These are phyloP conservation scores for Xerocomus potaroensis DNA, from an alignment of 768 basidiomycete species.

Conservation along the genomic window DNA sequence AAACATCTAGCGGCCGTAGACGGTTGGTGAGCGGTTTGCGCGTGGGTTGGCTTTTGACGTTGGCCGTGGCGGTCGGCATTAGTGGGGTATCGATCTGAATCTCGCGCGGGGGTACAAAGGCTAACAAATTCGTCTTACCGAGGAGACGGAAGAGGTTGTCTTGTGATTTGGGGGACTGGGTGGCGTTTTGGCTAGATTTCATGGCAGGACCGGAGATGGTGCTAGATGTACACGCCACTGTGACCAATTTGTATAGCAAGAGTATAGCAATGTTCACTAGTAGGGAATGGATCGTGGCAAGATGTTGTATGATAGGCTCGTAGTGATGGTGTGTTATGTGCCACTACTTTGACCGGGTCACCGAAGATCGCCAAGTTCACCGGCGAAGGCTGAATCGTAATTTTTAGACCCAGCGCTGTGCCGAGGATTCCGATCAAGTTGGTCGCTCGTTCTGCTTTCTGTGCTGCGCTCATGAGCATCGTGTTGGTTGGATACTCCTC, in stretches of 20 bases:
- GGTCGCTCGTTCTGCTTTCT: too few relatives aligned
- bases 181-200: conserved; percentile 16
- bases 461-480: too few relatives aligned
- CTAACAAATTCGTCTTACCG: conserved; percentile 5
- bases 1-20: neutral
- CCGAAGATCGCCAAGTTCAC: conserved; percentile 6
- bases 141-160: conserved; percentile 4
- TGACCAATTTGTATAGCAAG: conserved; percentile 13
- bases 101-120: neutral
- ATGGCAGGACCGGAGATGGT: neutral
- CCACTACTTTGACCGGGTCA: too few relatives aligned
- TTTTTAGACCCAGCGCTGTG: conserved; percentile 18
- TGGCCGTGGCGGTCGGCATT: conserved; percentile 11
- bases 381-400: conserved; percentile 11
- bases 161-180: neutral
- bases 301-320: too few relatives aligned
- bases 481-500: too few relatives aligned
- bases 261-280: neutral
- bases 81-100: conserved; percentile 17
- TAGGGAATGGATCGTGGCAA: conserved; percentile 6
- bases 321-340: too few relatives aligned
- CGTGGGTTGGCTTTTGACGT: conserved; percentile 2
- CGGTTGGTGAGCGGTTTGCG: neutral
- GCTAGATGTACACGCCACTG: conserved; percentile 14
- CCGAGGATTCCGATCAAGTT: conserved; percentile 17